Percentiles rank a stretch among this genome's conserved stretches.
Evolutionary conservation across 805 yeast genomes (phyloP).

Genomic region (Yarrowia keelungensis): DNA sequence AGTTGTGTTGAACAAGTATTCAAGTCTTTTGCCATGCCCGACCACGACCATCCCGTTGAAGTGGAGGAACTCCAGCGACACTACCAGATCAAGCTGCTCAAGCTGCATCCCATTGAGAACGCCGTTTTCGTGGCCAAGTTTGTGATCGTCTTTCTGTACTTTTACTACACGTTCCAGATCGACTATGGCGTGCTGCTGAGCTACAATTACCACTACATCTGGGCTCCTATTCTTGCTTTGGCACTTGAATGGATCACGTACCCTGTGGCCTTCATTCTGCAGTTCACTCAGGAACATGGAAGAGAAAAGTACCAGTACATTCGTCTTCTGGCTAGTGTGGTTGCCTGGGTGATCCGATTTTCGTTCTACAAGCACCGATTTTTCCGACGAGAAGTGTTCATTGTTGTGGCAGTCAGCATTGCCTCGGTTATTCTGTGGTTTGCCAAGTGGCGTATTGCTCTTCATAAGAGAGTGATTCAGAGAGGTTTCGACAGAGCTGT

Average conservation of each 20-base stretch:
- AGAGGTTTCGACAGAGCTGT: conserved; percentile 1
- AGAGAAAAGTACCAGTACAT: neutral
- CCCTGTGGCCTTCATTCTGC: neutral
- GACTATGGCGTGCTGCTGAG: neutral
- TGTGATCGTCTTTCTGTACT: conserved; percentile 1
- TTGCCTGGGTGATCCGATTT: conserved; percentile 6
- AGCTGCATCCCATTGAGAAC: conserved; percentile 15
- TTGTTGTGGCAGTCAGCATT: neutral
- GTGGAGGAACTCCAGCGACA: conserved; percentile 22
- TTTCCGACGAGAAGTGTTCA: neutral
- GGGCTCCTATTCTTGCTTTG: neutral
- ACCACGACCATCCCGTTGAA: conserved; percentile 8
- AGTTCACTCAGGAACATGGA: neutral
- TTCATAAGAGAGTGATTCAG: conserved; percentile 8
- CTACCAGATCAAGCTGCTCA: conserved; percentile 14
- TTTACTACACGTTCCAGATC: neutral
- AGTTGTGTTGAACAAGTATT: too few species aligned
- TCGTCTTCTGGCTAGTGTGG: neutral
- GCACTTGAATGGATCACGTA: conserved; percentile 5
- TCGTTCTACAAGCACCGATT: neutral
- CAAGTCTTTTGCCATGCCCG: neutral
- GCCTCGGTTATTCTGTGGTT: neutral
- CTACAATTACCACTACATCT: neutral
- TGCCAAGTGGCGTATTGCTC: conserved; percentile 1
- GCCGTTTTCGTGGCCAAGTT: conserved; percentile 5